phyloP scores from a whole-genome alignment of 495 filamentous ascomycete species.

The Aspergillus sparsus region DNA sequence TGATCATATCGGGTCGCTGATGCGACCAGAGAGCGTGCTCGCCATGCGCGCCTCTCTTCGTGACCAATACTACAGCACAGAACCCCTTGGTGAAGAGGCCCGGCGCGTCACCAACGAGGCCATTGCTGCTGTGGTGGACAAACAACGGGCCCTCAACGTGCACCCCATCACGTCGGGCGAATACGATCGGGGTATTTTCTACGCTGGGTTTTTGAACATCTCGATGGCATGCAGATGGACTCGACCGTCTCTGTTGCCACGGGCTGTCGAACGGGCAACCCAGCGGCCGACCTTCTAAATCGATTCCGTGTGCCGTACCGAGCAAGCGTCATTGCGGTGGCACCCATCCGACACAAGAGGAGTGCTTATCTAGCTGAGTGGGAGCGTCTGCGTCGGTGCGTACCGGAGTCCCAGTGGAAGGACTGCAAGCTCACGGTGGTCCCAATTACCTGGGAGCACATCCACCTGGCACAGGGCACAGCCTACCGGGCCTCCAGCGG shows the following conservation, averaged over 20 bases:
- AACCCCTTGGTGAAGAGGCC: constrained; percentile 1
- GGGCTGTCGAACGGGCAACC: constrained; percentile 1
- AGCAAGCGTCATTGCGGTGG: constrained; percentile 12
- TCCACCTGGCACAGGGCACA: constrained; percentile 7
- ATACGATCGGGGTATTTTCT: constrained; percentile 29
- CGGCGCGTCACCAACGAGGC: constrained; percentile 15
- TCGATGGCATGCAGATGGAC: constrained; percentile 19
- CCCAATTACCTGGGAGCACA: constrained; percentile 25
- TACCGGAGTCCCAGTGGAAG: constrained; percentile 21
- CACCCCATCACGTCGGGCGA: constrained; percentile 27
- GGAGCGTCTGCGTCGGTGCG: constrained; percentile 18
- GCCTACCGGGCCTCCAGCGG: constrained; percentile 1
- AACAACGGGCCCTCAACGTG: constrained; percentile 23
- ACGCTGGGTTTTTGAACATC: constrained; percentile 27
- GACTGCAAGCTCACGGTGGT: constrained; percentile 31
- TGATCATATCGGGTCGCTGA: constrained; percentile 31
- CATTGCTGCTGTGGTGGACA: constrained; percentile 20
- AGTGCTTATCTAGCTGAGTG: constrained; percentile 27
- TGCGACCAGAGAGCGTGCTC: constrained; percentile 25
- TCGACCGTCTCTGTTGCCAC: constrained; percentile 12
- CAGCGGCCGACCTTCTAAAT: background rate
- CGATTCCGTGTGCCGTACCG: background rate
- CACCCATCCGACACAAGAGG: constrained; percentile 11
- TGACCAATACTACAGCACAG: constrained; percentile 17
- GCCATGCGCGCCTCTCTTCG: constrained; percentile 27